These are phyloP conservation scores for Microbotryum silenes-acaulis DNA, from an alignment of 1,284 basidiomycete species.

Conservation along the genomic window DNA sequence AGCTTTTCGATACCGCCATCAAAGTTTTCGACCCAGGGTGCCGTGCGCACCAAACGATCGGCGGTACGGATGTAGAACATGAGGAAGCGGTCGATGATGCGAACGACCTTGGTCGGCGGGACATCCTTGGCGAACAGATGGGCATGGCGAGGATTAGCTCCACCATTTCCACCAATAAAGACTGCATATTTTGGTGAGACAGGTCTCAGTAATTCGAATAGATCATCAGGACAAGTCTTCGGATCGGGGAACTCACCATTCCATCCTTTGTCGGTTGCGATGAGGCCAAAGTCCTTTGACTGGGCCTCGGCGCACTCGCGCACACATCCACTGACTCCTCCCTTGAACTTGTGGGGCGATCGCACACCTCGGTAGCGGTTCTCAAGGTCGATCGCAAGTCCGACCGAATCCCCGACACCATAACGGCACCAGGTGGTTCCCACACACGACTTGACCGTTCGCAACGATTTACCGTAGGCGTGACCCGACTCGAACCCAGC, in stretches of 20 bases:
- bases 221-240: no score
- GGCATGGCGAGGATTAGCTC: slow-evolving; percentile 57
- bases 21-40: slow-evolving; percentile 64
- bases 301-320: slow-evolving; percentile 71
- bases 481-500: slow-evolving; percentile 64
- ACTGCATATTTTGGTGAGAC: slow-evolving; percentile 43
- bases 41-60: slow-evolving; percentile 52
- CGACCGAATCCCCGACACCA: slow-evolving; percentile 67
- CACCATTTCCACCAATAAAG: slow-evolving; percentile 66
- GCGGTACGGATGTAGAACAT: slow-evolving; percentile 63
- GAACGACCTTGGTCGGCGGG: slow-evolving; percentile 55
- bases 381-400: slow-evolving; percentile 63
- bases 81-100: slow-evolving; percentile 59
- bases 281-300: slow-evolving; percentile 66
- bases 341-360: slow-evolving; percentile 66
- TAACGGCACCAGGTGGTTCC: slow-evolving; percentile 63
- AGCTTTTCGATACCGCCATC: slow-evolving; percentile 64
- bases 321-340: slow-evolving; percentile 67
- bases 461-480: slow-evolving; percentile 58
- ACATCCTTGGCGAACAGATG: slow-evolving; percentile 52
- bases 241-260: slow-evolving; percentile 46
- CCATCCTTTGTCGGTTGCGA: slow-evolving; percentile 70
- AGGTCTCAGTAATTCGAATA: neutral
- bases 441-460: slow-evolving; percentile 56
- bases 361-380: slow-evolving; percentile 61